Conservation (phyloP, 805 yeast species). For the Wickerhamiella slavikovae region DNA sequence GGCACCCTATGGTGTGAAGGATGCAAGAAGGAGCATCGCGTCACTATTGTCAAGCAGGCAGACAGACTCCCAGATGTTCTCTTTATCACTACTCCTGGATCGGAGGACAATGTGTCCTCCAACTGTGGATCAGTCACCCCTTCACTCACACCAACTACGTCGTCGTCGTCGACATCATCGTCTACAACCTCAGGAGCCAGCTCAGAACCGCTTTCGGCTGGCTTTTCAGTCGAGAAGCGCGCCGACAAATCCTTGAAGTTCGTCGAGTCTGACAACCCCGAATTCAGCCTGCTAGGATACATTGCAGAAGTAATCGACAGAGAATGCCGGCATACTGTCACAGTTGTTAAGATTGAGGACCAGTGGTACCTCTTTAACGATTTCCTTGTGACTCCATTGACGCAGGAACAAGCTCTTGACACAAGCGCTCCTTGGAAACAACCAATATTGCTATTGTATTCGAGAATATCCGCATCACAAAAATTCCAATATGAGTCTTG, state of each 20-base stretch:
- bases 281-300: slow-evolving; percentile 17
- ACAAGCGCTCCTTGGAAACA: slow-evolving; percentile 61
- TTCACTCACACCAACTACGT: neutral
- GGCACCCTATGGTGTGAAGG: slow-evolving; percentile 26
- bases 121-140: neutral
- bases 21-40: slow-evolving; percentile 29
- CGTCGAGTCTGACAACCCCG: slow-evolving; percentile 4
- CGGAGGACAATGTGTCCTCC: neutral
- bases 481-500: slow-evolving; percentile 29
- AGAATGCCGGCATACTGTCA: slow-evolving; percentile 17
- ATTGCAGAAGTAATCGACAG: slow-evolving; percentile 16
- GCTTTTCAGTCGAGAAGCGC: slow-evolving; percentile 3
- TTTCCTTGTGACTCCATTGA: slow-evolving; percentile 59
- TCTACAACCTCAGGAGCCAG: neutral
- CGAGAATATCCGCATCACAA: slow-evolving; percentile 2
- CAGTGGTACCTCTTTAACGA: slow-evolving; percentile 80
- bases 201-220: neutral
- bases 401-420: slow-evolving; percentile 61
- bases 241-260: slow-evolving; percentile 6
- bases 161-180: no score
- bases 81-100: slow-evolving; percentile 3
- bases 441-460: slow-evolving; percentile 23
- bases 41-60: slow-evolving; percentile 33
- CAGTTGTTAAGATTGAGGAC: slow-evolving; percentile 14
- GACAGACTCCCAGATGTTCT: slow-evolving; percentile 44